Evolutionary conservation across 805 yeast species (phyloP).

Genomic region (Monosporozyma siamensis): DNA sequence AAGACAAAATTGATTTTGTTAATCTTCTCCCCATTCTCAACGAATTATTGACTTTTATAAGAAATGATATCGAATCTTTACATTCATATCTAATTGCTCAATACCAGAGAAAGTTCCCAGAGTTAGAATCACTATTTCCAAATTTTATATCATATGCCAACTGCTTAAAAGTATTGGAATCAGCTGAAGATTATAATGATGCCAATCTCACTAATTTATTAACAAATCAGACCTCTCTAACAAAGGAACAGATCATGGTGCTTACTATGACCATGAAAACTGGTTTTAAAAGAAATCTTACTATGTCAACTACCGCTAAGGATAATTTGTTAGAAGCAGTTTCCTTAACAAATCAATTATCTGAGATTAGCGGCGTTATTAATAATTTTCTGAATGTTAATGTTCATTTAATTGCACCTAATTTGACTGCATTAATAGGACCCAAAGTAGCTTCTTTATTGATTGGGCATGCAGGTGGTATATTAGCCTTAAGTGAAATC

Average conservation of each 20-base stretch:
- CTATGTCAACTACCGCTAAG: slow-evolving; percentile 30
- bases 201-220: slow-evolving; percentile 24
- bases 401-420: slow-evolving; percentile 64
- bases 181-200: slow-evolving; percentile 31
- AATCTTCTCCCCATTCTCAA: slow-evolving; percentile 42
- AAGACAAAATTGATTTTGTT: not conserved
- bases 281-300: slow-evolving; percentile 26
- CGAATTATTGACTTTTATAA: slow-evolving; percentile 43
- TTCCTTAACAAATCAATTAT: slow-evolving; percentile 38
- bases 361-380: slow-evolving; percentile 35
- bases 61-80: slow-evolving; percentile 43
- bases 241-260: slow-evolving; percentile 60
- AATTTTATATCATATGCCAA: slow-evolving; percentile 55
- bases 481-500: slow-evolving; percentile 51
- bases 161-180: slow-evolving; percentile 41
- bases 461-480: slow-evolving; percentile 58
- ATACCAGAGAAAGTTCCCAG: slow-evolving; percentile 60
- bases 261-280: slow-evolving; percentile 66
- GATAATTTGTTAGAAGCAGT: slow-evolving; percentile 32
- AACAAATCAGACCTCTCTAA: slow-evolving; percentile 31
- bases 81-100: slow-evolving; percentile 41
- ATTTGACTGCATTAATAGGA: slow-evolving; percentile 63
- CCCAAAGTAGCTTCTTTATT: slow-evolving; percentile 65
- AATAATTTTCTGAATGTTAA: slow-evolving; percentile 47
- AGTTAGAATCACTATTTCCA: slow-evolving; percentile 52